Evolutionary conservation across 2,329 filamentous ascomycete species (phyloP).

Genomic region (Rutstroemia sp.): DNA sequence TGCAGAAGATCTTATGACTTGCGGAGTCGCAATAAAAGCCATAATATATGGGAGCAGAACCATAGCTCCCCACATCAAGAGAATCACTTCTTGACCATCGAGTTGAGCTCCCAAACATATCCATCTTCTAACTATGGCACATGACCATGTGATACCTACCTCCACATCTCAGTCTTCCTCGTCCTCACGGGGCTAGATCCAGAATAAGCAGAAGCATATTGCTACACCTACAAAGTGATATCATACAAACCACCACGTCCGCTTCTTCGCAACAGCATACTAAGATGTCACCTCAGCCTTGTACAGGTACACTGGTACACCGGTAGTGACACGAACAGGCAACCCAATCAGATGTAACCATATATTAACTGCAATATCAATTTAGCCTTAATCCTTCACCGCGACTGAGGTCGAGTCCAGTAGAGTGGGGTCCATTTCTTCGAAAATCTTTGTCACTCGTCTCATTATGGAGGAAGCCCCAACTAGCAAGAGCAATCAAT

Average conservation of each 20-base stretch:
- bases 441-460: constrained; percentile 23
- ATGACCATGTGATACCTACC: constrained; percentile 48
- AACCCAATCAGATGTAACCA: constrained; percentile 38
- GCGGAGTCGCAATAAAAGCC: constrained; percentile 32
- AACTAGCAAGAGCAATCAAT: constrained; percentile 27
- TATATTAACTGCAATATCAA: constrained; percentile 36
- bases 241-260: constrained; percentile 36
- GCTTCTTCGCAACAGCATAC: constrained; percentile 30
- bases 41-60: constrained; percentile 52
- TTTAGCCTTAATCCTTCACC: not conserved
- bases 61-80: constrained; percentile 55
- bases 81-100: constrained; percentile 54
- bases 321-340: constrained; percentile 35
- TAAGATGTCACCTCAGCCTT: constrained; percentile 31
- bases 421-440: not conserved
- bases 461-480: constrained; percentile 32
- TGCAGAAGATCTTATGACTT: not conserved
- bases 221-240: constrained; percentile 38
- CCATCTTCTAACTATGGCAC: constrained; percentile 44
- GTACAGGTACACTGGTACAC: constrained; percentile 33
- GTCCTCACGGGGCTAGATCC: not conserved
- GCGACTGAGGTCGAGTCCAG: not conserved
- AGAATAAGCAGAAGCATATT: constrained; percentile 37
- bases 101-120: constrained; percentile 48
- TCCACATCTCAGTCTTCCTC: constrained; percentile 9